phyloP scores from a whole-genome alignment of 164 flowering plant species.

The Houttuynia cordata region DNA sequence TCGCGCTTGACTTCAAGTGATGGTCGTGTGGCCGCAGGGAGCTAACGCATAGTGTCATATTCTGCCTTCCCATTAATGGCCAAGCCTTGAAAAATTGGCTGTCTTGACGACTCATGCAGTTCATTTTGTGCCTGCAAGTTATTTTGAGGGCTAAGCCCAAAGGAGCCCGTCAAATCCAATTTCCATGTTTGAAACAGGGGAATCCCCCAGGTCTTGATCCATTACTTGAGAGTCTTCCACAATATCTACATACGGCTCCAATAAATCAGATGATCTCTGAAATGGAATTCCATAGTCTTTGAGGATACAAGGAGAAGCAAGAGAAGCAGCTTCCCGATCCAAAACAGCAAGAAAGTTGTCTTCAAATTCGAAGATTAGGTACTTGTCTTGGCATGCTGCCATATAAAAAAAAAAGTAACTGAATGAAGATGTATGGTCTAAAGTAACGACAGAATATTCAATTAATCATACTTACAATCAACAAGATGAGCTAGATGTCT shows the following conservation, averaged over 20 bases:
- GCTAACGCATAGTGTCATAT: not conserved
- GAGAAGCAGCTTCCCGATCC: constrained; percentile 61
- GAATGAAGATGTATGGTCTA: not conserved
- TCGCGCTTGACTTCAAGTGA: too few species aligned
- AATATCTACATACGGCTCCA: constrained; percentile 54
- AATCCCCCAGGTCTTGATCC: constrained; percentile 40
- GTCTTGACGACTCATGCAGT: not conserved
- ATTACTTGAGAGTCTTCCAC: constrained; percentile 24
- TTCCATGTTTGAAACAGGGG: constrained; percentile 61
- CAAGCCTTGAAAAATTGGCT: not conserved
- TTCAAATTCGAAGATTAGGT: constrained; percentile 83
- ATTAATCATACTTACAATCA: constrained; percentile 48
- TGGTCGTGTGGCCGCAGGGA: not conserved
- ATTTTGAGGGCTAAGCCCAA: constrained; percentile 46
- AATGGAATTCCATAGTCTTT: constrained; percentile 81
- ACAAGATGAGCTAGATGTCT: constrained; percentile 85
- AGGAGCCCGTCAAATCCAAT: constrained; percentile 75
- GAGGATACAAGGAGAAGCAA: constrained; percentile 54
- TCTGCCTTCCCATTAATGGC: not conserved
- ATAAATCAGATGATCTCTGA: constrained; percentile 68
- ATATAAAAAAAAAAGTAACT: constrained; percentile 4
- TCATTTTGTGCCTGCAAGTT: not conserved
- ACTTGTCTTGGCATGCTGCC: constrained; percentile 69
- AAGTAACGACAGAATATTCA: not conserved
- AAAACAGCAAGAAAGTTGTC: constrained; percentile 73